Evolutionary conservation across 73 alveolate genomes (phyloP), one percentile per base, ranked within the genome.

Genomic region (Symbiodinium natans): DNA sequence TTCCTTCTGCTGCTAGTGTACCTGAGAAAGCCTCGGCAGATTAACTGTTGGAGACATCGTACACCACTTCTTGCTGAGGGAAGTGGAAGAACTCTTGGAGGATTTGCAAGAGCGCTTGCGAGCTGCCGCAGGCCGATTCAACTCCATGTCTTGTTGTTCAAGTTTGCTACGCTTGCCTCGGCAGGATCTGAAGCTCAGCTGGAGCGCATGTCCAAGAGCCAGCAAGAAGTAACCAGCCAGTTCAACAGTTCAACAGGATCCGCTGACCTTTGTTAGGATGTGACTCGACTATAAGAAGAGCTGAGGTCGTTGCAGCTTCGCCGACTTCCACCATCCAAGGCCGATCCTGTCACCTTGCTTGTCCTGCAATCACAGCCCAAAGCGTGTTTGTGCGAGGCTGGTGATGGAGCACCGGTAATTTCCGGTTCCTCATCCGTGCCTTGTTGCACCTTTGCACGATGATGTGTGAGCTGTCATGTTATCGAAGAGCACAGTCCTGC

Each of bases 71-170:
- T n/a, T 17, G 68, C 68, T 52, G 68, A 87, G 94, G 94, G 85
- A 87, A 10, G 7, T 87, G 63, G 71, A 56, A 56, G 85, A 87
- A 71, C 85, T 87, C 63, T 15, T 87, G 43, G 84, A 63, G 39
- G 94, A 87, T 71, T 85, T 87, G 48, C 85, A 87, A 63, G 94
- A 33, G 13, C 63, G 94, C 40, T 56, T 87, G 31, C 85, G 85
- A 25, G 84, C 94, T 3, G 94, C 94, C 7, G 94, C 94, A 87
- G 94, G 94, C 56, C 59, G 48, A 10, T 3, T 13, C 19, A n/a
- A 17, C 3, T 48, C 3, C 15, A 15, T 38, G 43, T 2, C 15
- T 7, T 25, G 31, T 13, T 15, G 46, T 63, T 52, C n/a, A 17
- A 17, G 68, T 52, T 52, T 52, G n/a, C n/a, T n/a, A n/a, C n/a